These are phyloP conservation scores for Pseudofabraea citricarpa DNA, from an alignment of 2,329 filamentous ascomycete species.

Conservation along the genomic window DNA sequence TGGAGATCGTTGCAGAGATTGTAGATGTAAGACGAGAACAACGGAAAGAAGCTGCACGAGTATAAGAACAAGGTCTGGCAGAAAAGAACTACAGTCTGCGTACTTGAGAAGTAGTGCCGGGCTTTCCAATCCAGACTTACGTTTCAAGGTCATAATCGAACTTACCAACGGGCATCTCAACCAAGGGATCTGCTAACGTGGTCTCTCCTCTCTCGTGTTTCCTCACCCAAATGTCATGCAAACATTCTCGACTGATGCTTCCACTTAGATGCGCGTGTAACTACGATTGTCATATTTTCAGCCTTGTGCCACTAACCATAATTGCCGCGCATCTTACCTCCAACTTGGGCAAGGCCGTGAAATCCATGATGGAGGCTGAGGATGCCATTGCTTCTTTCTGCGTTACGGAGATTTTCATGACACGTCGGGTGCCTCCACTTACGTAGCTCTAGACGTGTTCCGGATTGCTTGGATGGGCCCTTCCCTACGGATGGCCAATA, in stretches of 20 bases:
- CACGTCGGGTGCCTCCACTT: too few relatives aligned
- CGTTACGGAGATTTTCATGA: too few relatives aligned
- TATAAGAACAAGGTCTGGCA: constrained; percentile 5
- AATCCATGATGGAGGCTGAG: constrained; percentile 25
- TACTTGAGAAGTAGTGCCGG: not conserved
- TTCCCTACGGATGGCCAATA: too few relatives aligned
- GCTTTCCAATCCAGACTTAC: constrained; percentile 38
- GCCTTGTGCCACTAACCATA: constrained; percentile 13
- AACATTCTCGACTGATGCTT: constrained; percentile 66
- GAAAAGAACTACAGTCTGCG: too few relatives aligned
- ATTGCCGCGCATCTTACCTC: constrained; percentile 35
- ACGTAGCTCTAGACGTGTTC: too few relatives aligned
- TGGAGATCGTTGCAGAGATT: constrained; percentile 60
- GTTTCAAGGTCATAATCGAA: constrained; percentile 65
- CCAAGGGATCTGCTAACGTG: constrained; percentile 60
- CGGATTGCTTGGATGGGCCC: too few relatives aligned
- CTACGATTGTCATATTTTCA: constrained; percentile 35
- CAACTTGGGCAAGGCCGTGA: constrained; percentile 47
- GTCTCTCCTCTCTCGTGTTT: constrained; percentile 49
- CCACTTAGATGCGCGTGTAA: constrained; percentile 78
- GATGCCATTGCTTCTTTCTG: too few relatives aligned
- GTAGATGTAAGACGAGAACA: constrained; percentile 79
- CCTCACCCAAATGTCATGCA: constrained; percentile 68
- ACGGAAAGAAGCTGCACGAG: constrained; percentile 63
- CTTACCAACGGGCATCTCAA: constrained; percentile 65